phyloP scores from a whole-genome alignment of 2,329 filamentous ascomycete genomes.

The Colletotrichum gigasporum region DNA sequence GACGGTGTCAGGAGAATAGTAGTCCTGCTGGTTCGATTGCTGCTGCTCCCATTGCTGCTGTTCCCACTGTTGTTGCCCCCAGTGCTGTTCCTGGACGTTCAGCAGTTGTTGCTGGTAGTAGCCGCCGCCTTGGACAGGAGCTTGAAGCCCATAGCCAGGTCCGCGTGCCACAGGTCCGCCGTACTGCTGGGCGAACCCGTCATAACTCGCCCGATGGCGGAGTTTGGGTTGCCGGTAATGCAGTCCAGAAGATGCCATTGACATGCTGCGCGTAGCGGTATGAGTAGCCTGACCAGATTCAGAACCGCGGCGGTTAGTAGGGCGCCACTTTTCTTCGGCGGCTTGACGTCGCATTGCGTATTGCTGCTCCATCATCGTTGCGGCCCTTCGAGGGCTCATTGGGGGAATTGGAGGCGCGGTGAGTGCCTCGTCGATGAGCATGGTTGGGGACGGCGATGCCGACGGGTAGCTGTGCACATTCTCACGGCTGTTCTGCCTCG shows the following conservation, averaged over 20 bases:
- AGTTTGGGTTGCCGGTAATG: slow-evolving; percentile 34
- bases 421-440: slow-evolving; percentile 28
- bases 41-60: slow-evolving; percentile 42
- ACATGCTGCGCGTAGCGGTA: background rate
- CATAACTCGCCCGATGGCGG: slow-evolving; percentile 45
- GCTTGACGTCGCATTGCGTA: slow-evolving; percentile 25
- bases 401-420: slow-evolving; percentile 35
- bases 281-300: background rate
- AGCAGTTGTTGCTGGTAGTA: slow-evolving; percentile 31
- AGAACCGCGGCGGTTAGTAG: background rate
- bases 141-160: slow-evolving; percentile 25
- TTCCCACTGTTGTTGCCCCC: slow-evolving; percentile 31
- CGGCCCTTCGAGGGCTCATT: slow-evolving; percentile 35
- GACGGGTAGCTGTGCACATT: slow-evolving; percentile 33
- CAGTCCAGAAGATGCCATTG: slow-evolving; percentile 10
- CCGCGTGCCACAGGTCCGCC: slow-evolving; percentile 26
- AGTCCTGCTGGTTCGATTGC: slow-evolving; percentile 40
- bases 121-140: slow-evolving; percentile 9
- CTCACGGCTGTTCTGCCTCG: slow-evolving; percentile 34
- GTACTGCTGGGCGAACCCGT: slow-evolving; percentile 35
- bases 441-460: slow-evolving; percentile 27
- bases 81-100: slow-evolving; percentile 35
- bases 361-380: slow-evolving; percentile 9
- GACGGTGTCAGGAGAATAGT: slow-evolving; percentile 36
- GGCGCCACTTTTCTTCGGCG: background rate